Evolutionary conservation across 129 eudicot genomes (phyloP).

Genomic region (Cynara cardunculus): DNA sequence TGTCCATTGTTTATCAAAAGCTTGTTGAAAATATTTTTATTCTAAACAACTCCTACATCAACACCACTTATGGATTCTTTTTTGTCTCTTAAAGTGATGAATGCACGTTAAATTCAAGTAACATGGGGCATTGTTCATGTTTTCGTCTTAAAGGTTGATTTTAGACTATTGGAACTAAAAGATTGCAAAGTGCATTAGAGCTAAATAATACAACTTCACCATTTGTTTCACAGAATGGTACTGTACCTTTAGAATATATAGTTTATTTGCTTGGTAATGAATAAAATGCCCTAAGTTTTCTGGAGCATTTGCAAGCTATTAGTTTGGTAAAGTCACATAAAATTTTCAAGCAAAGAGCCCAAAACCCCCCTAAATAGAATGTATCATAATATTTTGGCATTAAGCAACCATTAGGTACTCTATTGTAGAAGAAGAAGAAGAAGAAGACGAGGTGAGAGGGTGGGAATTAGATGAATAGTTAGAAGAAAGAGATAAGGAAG

Average conservation of each 20-base stretch:
- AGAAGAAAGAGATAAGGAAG: no score
- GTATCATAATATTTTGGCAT: no score
- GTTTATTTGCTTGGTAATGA: no score
- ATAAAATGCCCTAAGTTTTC: no score
- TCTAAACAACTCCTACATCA: neutral
- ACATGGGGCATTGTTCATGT: constrained; percentile 59
- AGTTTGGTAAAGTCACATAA: no score
- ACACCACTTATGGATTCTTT: neutral
- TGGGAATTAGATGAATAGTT: no score
- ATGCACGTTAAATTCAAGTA: neutral
- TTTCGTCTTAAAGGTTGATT: constrained; percentile 49
- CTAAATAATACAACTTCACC: constrained; percentile 32
- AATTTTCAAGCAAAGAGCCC: no score
- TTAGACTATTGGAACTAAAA: constrained; percentile 28
- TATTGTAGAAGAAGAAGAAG: no score
- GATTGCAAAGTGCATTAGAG: constrained; percentile 32
- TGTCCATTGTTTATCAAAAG: neutral
- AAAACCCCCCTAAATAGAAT: no score
- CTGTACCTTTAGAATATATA: neutral
- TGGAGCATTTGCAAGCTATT: no score
- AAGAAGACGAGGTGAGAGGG: no score
- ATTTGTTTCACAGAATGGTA: constrained; percentile 66
- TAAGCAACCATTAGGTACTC: no score
- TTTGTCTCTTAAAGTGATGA: neutral
- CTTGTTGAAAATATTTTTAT: neutral